Evolutionary conservation across 257 asterid genomes (phyloP).

Genomic region (Solanum clarkiae): DNA sequence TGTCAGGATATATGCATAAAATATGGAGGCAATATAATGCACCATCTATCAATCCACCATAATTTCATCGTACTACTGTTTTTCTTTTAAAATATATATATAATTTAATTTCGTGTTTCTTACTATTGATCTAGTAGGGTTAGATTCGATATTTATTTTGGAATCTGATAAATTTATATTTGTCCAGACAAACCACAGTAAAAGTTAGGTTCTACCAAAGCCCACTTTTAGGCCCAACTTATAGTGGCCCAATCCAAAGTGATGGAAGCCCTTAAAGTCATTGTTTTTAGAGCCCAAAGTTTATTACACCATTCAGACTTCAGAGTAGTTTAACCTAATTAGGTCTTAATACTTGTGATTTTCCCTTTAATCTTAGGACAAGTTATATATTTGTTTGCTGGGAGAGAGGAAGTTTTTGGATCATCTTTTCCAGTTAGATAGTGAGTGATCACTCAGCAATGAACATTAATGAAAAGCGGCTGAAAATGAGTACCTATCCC

Average conservation of each 20-base stretch:
- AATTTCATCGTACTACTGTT: neutral
- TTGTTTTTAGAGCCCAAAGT: neutral
- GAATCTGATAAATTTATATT: neutral
- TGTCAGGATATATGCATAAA: neutral
- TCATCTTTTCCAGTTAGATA: neutral
- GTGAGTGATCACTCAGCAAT: too few relatives aligned
- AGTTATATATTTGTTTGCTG: neutral
- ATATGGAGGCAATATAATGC: neutral
- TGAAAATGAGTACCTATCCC: too few relatives aligned
- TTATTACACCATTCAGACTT: neutral
- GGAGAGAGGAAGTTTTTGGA: neutral
- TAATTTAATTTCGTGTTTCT: neutral
- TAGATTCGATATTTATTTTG: neutral
- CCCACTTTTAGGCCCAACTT: neutral
- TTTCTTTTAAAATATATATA: neutral
- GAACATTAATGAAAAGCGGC: too few relatives aligned
- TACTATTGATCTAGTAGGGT: neutral
- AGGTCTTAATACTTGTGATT: too few relatives aligned
- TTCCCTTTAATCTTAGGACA: too few relatives aligned
- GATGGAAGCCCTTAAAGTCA: neutral
- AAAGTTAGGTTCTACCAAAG: neutral
- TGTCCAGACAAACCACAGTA: rapidly evolving
- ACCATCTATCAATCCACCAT: neutral
- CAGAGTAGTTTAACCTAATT: neutral
- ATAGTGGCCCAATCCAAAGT: neutral